Conservation (phyloP, 2,329 filamentous ascomycete species). For the Pyrenophora tritici-repentis region DNA sequence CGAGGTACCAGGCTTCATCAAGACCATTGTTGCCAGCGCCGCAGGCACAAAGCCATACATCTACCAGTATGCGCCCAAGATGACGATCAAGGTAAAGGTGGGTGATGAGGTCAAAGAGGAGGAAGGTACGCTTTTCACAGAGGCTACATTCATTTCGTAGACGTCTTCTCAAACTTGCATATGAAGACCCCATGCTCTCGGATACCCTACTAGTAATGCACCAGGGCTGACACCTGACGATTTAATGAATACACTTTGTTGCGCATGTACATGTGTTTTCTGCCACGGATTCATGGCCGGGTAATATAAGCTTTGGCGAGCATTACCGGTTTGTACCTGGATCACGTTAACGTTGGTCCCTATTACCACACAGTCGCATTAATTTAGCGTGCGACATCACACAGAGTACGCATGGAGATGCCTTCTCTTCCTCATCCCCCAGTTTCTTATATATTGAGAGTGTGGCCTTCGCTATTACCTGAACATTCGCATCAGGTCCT, state of each 20-base stretch:
- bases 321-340: too few species aligned
- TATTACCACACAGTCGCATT: too few species aligned
- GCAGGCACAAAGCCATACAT: constrained; percentile 96
- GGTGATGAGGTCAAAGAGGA: constrained; percentile 80
- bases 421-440: too few species aligned
- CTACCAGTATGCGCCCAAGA: constrained; percentile 83
- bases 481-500: too few species aligned
- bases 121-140: constrained; percentile 78
- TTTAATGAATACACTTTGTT: constrained; percentile 35
- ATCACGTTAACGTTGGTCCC: too few species aligned
- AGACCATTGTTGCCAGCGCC: constrained; percentile 85
- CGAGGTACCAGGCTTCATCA: constrained; percentile 93
- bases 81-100: constrained; percentile 81
- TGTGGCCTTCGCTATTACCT: too few species aligned
- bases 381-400: too few species aligned
- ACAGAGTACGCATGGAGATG: too few species aligned
- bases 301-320: too few species aligned
- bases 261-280: neutral
- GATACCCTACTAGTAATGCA: constrained; percentile 41
- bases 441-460: too few species aligned
- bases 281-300: too few species aligned
- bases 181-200: constrained; percentile 22
- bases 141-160: constrained; percentile 94
- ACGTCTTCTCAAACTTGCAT: constrained; percentile 19
- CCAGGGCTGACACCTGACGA: constrained; percentile 43